A percentile compares a stretch with the other conserved stretches of the same genome.
Evolutionary conservation across 148 eudicot genomes (phyloP).

Genomic region (Chenopodium formosanum): DNA sequence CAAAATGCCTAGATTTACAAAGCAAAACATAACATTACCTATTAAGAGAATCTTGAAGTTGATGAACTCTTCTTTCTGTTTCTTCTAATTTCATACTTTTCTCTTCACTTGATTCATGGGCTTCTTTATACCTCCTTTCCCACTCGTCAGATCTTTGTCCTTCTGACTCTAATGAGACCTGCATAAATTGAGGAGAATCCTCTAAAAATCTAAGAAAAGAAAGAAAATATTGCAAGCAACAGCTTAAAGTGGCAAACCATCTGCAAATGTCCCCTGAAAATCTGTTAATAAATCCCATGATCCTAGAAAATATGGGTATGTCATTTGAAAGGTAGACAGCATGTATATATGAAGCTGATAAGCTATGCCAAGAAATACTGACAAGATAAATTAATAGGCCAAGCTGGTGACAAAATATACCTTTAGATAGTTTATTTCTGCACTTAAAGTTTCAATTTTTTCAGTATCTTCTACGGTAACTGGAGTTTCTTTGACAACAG

Average conservation of each 20-base stretch:
- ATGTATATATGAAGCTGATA: not conserved
- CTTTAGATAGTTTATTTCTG: slow-evolving; percentile 75
- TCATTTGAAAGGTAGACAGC: not conserved
- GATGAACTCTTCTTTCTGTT: slow-evolving; percentile 83
- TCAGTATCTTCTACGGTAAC: slow-evolving; percentile 69
- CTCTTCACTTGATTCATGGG: slow-evolving; percentile 67
- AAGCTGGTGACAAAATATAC: slow-evolving; percentile 32
- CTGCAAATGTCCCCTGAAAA: slow-evolving; percentile 2
- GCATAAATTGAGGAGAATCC: slow-evolving; percentile 21
- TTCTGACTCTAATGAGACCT: slow-evolving; percentile 69
- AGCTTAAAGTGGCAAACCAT: not conserved
- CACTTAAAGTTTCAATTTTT: slow-evolving; percentile 54
- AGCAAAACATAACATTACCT: slow-evolving; percentile 47
- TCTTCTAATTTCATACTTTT: slow-evolving; percentile 75
- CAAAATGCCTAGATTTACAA: not conserved
- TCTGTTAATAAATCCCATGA: not conserved
- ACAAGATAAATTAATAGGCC: slow-evolving; percentile 1
- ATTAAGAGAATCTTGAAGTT: slow-evolving; percentile 82
- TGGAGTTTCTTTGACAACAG: slow-evolving; percentile 60
- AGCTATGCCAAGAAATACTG: not conserved
- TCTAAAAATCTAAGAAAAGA: not conserved
- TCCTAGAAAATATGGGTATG: not conserved
- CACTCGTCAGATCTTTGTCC: slow-evolving; percentile 70
- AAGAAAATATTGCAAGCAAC: not conserved
- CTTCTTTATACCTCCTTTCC: slow-evolving; percentile 66